Conservation (phyloP, 2,329 filamentous ascomycete species). For the Orbilia quercus region DNA sequence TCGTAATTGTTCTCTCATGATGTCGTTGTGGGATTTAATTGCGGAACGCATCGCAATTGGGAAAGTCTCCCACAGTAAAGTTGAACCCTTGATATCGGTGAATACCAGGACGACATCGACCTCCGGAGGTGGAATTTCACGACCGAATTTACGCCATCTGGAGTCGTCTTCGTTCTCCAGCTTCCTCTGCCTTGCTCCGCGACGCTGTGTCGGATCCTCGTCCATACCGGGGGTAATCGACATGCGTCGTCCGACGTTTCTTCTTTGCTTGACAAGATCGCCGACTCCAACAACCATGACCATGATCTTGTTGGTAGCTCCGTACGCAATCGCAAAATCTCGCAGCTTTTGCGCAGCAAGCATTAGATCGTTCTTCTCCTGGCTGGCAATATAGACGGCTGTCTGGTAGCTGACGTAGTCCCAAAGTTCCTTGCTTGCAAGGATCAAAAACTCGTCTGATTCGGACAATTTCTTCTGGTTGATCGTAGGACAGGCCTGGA, state of each 20-base stretch:
- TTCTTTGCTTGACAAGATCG: slow-evolving; percentile 86
- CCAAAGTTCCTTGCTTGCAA: slow-evolving; percentile 94
- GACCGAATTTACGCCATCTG: slow-evolving; percentile 81
- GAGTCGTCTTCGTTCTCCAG: slow-evolving; percentile 71
- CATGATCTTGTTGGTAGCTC: slow-evolving; percentile 94
- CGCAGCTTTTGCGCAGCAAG: slow-evolving; percentile 91
- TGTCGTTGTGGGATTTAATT: slow-evolving; percentile 96
- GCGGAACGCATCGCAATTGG: slow-evolving; percentile 94
- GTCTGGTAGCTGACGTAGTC: slow-evolving; percentile 90
- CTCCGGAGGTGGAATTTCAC: slow-evolving; percentile 89
- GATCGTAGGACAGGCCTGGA: slow-evolving; percentile 90
- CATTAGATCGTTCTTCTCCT: slow-evolving; percentile 91
- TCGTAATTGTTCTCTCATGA: slow-evolving; percentile 91
- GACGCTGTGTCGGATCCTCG: slow-evolving; percentile 63
- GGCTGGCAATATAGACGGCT: slow-evolving; percentile 88
- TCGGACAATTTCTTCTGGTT: slow-evolving; percentile 75
- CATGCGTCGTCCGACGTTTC: slow-evolving; percentile 79
- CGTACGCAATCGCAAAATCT: slow-evolving; percentile 94
- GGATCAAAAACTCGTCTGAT: slow-evolving; percentile 89
- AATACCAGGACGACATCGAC: slow-evolving; percentile 95
- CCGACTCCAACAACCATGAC: slow-evolving; percentile 97
- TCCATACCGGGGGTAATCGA: slow-evolving; percentile 75
- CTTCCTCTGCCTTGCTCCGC: slow-evolving; percentile 72
- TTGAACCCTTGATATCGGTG: slow-evolving; percentile 99
- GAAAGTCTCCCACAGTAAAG: slow-evolving; percentile 93